Conservation (phyloP, 2,329 filamentous ascomycete species). For the Fonsecaea pedrosoi region DNA sequence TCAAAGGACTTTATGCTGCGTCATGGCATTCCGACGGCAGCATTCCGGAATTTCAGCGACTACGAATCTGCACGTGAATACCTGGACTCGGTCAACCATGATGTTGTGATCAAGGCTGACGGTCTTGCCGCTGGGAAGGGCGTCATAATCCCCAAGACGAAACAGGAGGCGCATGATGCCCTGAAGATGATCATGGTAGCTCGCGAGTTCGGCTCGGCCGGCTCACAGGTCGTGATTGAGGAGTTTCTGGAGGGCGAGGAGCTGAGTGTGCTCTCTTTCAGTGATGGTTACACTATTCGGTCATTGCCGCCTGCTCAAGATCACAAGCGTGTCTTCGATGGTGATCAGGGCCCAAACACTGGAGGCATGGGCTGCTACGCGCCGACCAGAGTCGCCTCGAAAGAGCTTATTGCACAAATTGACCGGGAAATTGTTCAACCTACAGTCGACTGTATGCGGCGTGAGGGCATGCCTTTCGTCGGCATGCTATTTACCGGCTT, state of each 20-base stretch:
- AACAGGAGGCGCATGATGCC: constrained; percentile 80
- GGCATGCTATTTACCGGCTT: constrained; percentile 87
- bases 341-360: constrained; percentile 89
- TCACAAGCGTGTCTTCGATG: constrained; percentile 93
- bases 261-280: constrained; percentile 88
- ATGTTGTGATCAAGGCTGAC: constrained; percentile 91
- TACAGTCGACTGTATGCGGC: constrained; percentile 85
- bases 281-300: constrained; percentile 82
- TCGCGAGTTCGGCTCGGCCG: constrained; percentile 83
- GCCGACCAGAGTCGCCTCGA: constrained; percentile 79
- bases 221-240: constrained; percentile 92
- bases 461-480: constrained; percentile 72
- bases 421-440: constrained; percentile 85
- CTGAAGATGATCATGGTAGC: constrained; percentile 90
- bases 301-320: constrained; percentile 91
- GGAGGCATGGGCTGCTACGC: constrained; percentile 98
- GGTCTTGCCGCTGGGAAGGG: constrained; percentile 95
- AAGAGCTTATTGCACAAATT: constrained; percentile 76
- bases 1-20: constrained; percentile 98
- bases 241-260: constrained; percentile 92
- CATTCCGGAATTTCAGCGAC: constrained; percentile 85
- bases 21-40: constrained; percentile 86
- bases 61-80: constrained; percentile 76
- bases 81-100: constrained; percentile 71
- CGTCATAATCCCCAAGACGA: constrained; percentile 83